A percentile compares a stretch with the other conserved stretches of the same genome.
Conservation (phyloP, 495 filamentous ascomycete species). For the Annulohypoxylon maeteangense region DNA sequence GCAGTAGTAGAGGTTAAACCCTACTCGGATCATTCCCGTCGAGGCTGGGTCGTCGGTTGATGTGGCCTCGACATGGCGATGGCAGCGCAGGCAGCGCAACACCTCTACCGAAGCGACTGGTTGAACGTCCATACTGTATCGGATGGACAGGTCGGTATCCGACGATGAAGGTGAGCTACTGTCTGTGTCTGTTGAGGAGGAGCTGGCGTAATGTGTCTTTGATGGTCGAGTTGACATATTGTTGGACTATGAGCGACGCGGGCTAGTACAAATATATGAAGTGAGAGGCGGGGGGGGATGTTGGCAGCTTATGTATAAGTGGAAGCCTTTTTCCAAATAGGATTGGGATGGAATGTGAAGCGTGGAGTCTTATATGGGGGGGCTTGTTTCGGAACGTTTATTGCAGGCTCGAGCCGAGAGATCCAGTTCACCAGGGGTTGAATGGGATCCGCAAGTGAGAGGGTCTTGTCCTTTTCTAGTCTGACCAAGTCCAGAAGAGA, state of each 20-base stretch:
- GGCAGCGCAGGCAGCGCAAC: constrained; percentile 66
- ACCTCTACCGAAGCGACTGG: constrained; percentile 61
- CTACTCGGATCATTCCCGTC: constrained; percentile 72
- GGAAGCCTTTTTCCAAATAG: constrained; percentile 31
- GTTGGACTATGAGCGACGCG: constrained; percentile 18
- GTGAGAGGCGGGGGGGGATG: constrained; percentile 24
- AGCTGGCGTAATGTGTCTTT: constrained; percentile 53
- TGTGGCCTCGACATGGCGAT: constrained; percentile 63
- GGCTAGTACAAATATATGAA: constrained; percentile 21
- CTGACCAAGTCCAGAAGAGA: constrained; percentile 27
- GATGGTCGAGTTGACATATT: constrained; percentile 54
- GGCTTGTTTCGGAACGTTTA: constrained; percentile 42
- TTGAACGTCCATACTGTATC: constrained; percentile 58
- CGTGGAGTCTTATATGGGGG: constrained; percentile 23
- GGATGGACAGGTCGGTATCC: constrained; percentile 54
- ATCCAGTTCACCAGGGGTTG: constrained; percentile 37
- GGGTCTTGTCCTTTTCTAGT: constrained; percentile 35
- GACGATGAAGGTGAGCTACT: constrained; percentile 55
- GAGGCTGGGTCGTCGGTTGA: constrained; percentile 64
- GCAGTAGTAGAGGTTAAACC: constrained; percentile 84
- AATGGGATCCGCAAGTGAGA: constrained; percentile 24
- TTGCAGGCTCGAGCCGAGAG: constrained; percentile 35
- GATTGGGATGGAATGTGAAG: constrained; percentile 28
- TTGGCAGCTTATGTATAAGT: constrained; percentile 34
- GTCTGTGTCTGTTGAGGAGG: constrained; percentile 49